phyloP scores from a whole-genome alignment of 768 basidiomycete genomes.

The Mycena maculata region DNA sequence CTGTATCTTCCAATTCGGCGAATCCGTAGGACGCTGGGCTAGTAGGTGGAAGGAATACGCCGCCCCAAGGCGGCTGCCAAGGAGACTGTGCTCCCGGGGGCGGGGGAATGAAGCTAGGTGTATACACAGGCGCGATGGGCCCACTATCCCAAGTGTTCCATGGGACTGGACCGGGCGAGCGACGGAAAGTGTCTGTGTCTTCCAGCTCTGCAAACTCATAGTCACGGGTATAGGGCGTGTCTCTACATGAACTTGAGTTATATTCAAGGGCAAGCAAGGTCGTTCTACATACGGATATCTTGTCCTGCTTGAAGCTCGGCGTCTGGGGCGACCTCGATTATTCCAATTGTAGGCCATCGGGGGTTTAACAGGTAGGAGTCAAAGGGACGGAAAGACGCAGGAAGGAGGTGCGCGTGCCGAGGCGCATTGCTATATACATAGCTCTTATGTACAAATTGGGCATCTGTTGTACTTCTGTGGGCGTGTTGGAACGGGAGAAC shows the following conservation, averaged over 20 bases:
- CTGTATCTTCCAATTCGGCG: constrained; percentile 2
- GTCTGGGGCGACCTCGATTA: neutral
- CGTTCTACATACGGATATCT: no score
- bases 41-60: neutral
- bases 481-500: constrained; percentile 10
- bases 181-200: neutral
- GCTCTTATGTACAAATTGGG: constrained; percentile 1
- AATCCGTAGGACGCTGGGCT: neutral
- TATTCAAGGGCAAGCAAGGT: no score
- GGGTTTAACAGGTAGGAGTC: neutral
- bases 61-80: neutral
- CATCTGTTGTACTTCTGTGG: constrained; percentile 20
- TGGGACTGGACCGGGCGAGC: neutral
- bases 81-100: neutral
- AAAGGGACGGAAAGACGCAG: neutral
- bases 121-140: neutral
- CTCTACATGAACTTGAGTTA: no score
- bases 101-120: neutral
- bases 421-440: constrained; percentile 13
- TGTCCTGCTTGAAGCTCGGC: neutral
- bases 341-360: neutral
- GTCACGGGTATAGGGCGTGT: no score
- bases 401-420: neutral
- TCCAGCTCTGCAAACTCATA: neutral
- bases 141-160: neutral